Percentiles rank a stretch among this genome's conserved stretches.
Evolutionary conservation across 495 filamentous ascomycete genomes (phyloP).

Genomic region (Penicillium parvum): DNA sequence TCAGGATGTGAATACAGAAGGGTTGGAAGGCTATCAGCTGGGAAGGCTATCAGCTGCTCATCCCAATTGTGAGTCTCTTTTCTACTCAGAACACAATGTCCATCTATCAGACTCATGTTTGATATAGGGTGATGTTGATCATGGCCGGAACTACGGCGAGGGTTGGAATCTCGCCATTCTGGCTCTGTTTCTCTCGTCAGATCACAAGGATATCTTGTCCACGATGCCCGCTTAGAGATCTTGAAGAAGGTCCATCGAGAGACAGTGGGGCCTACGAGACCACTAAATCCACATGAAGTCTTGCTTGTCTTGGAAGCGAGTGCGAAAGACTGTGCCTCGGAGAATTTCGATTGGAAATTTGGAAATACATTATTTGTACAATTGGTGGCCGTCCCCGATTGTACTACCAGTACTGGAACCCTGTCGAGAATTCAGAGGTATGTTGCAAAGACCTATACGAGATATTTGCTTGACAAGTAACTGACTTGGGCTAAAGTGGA

Average conservation of each 20-base stretch:
- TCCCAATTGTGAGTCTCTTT: background rate
- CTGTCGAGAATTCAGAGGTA: conserved; percentile 1
- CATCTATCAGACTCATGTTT: background rate
- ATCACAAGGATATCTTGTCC: conserved; percentile 1
- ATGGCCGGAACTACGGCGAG: background rate
- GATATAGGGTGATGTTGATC: background rate
- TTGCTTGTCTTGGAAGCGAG: conserved; percentile 1
- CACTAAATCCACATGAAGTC: background rate
- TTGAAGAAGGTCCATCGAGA: background rate
- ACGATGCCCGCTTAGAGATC: conserved; percentile 1
- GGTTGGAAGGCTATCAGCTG: too few relatives aligned
- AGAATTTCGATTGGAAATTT: background rate
- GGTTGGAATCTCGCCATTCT: background rate
- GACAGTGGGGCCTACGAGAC: background rate
- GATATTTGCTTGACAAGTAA: background rate
- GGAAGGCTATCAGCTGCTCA: background rate
- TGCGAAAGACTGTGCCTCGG: background rate
- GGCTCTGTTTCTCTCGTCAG: background rate
- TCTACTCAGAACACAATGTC: background rate
- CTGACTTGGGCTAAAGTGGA: background rate
- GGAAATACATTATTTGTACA: background rate
- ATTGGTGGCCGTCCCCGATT: background rate
- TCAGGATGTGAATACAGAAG: background rate
- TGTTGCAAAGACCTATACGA: background rate
- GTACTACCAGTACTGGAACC: background rate